Conservation (phyloP, 129 eudicot species). For the Deinandra increscens region DNA sequence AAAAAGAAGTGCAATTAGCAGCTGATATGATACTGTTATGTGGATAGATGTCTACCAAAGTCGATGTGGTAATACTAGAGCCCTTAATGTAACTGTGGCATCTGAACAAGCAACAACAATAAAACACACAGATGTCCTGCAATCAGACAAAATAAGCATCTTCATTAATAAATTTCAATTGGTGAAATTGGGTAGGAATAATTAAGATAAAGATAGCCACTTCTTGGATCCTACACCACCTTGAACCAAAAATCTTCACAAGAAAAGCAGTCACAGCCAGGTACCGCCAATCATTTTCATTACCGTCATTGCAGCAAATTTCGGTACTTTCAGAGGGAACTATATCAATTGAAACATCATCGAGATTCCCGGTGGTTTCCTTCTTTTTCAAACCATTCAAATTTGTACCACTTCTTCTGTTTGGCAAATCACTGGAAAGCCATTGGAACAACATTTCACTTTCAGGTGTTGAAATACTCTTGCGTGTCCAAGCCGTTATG, state of each 20-base stretch:
- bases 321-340: constrained; percentile 21
- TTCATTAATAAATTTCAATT: constrained; percentile 9
- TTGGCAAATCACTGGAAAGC: constrained; percentile 93
- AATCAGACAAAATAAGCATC: constrained; percentile 27
- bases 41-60: constrained; percentile 58
- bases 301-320: constrained; percentile 36
- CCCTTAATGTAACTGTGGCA: constrained; percentile 80
- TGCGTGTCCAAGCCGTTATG: constrained; percentile 84
- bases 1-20: constrained; percentile 7
- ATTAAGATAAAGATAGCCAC: not conserved
- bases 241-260: constrained; percentile 61
- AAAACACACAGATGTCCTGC: constrained; percentile 87
- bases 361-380: constrained; percentile 26
- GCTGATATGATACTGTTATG: constrained; percentile 7
- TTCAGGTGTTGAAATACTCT: constrained; percentile 28
- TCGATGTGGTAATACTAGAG: constrained; percentile 82
- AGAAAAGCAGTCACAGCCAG: constrained; percentile 91
- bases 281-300: constrained; percentile 97
- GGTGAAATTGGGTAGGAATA: constrained; percentile 3
- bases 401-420: constrained; percentile 38
- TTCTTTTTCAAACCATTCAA: constrained; percentile 33
- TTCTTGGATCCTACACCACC: constrained; percentile 42
- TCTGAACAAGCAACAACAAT: constrained; percentile 83
- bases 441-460: constrained; percentile 70
- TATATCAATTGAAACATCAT: constrained; percentile 22